phyloP scores from a whole-genome alignment of 129 eudicot genomes.

The Oenanthe sinensis region DNA sequence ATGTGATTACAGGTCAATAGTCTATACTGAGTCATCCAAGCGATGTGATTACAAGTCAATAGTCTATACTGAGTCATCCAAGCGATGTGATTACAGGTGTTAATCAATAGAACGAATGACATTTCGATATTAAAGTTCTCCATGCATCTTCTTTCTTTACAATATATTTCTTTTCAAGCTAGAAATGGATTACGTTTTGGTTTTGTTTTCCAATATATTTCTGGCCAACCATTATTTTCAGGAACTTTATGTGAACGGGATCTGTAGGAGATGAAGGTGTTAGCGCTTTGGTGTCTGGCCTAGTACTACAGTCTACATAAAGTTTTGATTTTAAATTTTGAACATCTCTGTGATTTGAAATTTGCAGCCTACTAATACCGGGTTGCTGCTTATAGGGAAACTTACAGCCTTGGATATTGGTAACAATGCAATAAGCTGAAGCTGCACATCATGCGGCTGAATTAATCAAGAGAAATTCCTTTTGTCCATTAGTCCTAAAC shows the following conservation, averaged over 20 bases:
- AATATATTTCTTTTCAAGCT: not conserved
- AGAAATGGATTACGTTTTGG: not conserved
- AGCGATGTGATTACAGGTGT: not conserved
- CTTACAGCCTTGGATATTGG: slow-evolving; percentile 64
- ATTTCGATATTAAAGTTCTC: not conserved
- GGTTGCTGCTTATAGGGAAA: slow-evolving; percentile 42
- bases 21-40: no score
- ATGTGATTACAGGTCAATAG: no score
- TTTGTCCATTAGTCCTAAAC: no score
- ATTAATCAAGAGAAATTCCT: slow-evolving; percentile 61
- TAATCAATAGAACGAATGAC: not conserved
- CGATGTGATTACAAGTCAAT: no score
- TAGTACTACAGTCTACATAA: slow-evolving; percentile 47
- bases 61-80: no score
- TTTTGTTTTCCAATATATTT: not conserved
- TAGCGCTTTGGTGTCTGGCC: slow-evolving; percentile 71
- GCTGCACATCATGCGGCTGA: slow-evolving; percentile 89
- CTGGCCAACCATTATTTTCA: slow-evolving; percentile 23
- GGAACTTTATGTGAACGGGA: slow-evolving; percentile 86
- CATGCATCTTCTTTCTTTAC: not conserved
- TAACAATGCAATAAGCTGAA: slow-evolving; percentile 67
- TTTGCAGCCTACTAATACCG: slow-evolving; percentile 17
- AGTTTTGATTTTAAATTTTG: slow-evolving; percentile 32
- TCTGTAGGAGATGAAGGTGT: slow-evolving; percentile 92
- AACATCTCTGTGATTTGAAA: not conserved